Evolutionary conservation across 2,329 filamentous ascomycete genomes (phyloP).

Genomic region (Colletotrichum sp.): DNA sequence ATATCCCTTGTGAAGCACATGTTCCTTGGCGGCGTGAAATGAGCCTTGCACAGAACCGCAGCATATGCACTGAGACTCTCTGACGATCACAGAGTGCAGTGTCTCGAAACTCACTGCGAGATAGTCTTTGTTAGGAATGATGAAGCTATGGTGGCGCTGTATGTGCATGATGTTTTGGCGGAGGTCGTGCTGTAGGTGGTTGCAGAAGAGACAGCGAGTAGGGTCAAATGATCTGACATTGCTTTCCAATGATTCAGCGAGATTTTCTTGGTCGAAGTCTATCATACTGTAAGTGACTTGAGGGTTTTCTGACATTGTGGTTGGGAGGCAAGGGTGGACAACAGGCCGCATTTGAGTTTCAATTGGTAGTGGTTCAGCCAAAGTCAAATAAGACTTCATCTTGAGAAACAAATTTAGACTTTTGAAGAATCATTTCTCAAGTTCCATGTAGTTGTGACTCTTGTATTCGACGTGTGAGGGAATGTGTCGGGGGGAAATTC

Average conservation of each 20-base stretch:
- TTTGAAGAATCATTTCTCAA: accelerated
- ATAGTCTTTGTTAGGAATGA: constrained; percentile 40
- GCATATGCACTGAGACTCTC: constrained; percentile 54
- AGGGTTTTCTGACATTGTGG: accelerated
- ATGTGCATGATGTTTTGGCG: constrained; percentile 50
- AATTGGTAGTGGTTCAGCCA: neutral
- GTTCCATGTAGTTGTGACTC: neutral
- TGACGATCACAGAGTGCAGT: constrained; percentile 51
- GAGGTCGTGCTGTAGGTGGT: constrained; percentile 29
- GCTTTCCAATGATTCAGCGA: accelerated
- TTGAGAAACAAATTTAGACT: neutral
- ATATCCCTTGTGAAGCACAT: constrained; percentile 55
- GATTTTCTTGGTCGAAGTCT: neutral
- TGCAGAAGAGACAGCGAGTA: constrained; percentile 49
- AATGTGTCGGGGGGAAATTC: neutral
- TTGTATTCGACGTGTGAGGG: neutral
- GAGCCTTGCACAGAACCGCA: constrained; percentile 50
- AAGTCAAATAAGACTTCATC: accelerated
- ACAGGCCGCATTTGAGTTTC: neutral
- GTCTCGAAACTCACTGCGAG: constrained; percentile 51
- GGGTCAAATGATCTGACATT: constrained; percentile 25
- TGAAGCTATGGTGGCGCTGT: constrained; percentile 51
- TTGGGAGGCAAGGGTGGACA: neutral
- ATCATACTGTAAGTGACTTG: accelerated
- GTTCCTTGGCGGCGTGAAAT: constrained; percentile 51